Conservation (phyloP, 2,329 filamentous ascomycete genomes). For the Anisogramma anomala region DNA sequence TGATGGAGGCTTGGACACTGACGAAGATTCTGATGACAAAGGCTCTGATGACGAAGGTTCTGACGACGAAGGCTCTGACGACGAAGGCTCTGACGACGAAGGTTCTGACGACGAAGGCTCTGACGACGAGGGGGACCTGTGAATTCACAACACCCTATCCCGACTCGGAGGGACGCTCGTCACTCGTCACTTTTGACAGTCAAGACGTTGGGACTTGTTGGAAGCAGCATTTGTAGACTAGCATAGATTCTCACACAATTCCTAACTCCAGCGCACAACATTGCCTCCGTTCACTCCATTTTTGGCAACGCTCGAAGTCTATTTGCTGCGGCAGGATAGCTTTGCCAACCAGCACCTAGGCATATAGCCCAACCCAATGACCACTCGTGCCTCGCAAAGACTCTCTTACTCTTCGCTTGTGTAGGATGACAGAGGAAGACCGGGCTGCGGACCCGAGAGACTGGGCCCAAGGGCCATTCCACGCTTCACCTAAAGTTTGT, state of each 20-base stretch:
- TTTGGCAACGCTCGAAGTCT: too few species aligned
- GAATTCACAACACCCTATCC: background rate
- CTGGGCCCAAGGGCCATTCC: too few species aligned
- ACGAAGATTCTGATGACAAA: background rate
- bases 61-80: background rate
- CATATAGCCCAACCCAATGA: too few species aligned
- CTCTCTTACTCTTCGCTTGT: too few species aligned
- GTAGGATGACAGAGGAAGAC: too few species aligned
- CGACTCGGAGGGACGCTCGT: background rate
- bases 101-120: background rate
- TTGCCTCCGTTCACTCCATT: too few species aligned
- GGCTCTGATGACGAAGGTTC: background rate
- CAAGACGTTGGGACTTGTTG: constrained; percentile 3
- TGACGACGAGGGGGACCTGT: background rate
- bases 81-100: background rate
- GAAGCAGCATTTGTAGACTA: constrained; percentile 8
- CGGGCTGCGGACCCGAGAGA: too few species aligned
- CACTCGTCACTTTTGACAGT: background rate
- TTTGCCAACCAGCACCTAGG: too few species aligned
- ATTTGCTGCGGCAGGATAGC: too few species aligned
- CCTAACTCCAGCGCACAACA: too few species aligned
- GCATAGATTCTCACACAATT: constrained; percentile 3
- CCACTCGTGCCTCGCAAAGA: too few species aligned
- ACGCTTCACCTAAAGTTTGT: too few species aligned
- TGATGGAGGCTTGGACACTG: background rate